Percentiles rank a stretch among this genome's conserved stretches.
Conservation (phyloP, 148 eudicot genomes). For the Agrostemma githago region DNA sequence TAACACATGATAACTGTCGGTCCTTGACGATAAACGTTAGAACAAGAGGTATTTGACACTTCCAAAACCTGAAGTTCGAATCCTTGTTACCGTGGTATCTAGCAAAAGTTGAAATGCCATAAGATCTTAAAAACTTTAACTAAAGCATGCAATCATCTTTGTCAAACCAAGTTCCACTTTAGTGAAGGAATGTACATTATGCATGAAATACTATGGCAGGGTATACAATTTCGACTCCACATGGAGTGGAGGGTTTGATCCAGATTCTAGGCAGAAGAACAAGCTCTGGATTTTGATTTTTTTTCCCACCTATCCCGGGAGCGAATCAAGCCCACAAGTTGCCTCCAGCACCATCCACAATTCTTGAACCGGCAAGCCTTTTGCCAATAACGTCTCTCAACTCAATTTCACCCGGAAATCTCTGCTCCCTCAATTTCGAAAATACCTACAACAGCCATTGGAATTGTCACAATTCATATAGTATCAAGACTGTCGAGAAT, state of each 20-base stretch:
- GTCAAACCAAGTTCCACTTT: too few relatives aligned
- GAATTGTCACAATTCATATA: not conserved
- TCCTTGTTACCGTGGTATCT: too few relatives aligned
- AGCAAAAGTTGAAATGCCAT: too few relatives aligned
- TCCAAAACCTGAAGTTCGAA: too few relatives aligned
- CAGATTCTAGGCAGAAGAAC: not conserved
- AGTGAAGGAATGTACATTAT: too few relatives aligned
- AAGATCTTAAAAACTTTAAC: too few relatives aligned
- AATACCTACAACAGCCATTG: conserved; percentile 47
- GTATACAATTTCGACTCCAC: not conserved
- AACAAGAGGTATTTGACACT: too few relatives aligned
- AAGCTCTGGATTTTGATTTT: not conserved
- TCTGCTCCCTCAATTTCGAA: conserved; percentile 72
- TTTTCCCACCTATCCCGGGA: not conserved
- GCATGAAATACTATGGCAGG: too few relatives aligned
- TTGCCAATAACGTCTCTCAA: conserved; percentile 58
- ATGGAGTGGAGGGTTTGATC: not conserved
- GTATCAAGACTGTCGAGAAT: not conserved
- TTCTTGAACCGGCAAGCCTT: conserved; percentile 42
- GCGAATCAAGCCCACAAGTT: conserved; percentile 31
- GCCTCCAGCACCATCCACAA: conserved; percentile 40
- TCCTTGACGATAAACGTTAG: too few relatives aligned
- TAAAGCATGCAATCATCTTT: too few relatives aligned
- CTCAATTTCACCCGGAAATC: conserved; percentile 95
- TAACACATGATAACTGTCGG: too few relatives aligned